Base-by-base conservation (phyloP, 2,329 filamentous ascomycete species). In the Penicillium sp. region DNA sequence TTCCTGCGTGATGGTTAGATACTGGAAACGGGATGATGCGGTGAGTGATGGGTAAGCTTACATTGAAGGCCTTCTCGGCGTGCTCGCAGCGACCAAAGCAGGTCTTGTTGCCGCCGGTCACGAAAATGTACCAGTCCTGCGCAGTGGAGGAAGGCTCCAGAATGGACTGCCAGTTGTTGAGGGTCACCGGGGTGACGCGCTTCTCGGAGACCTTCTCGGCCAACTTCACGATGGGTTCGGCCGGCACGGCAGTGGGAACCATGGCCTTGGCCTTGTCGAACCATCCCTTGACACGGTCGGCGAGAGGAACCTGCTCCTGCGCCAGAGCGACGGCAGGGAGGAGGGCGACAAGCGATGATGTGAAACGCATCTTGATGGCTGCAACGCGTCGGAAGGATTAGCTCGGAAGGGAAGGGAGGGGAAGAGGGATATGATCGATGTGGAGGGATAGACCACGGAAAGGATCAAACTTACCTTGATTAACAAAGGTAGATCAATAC, bases 21-120 rank as follows among this genome's bases (percentile, higher is more conserved):
- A 31, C 31, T 48, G 25, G 45, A 46, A 9, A 36, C 33, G 30
- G n/a, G 40, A 45, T 28, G 42, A 43, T 44, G 33, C 33, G 31
- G 44, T n/a, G 27, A 44, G 16, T 44, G 6, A 18, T 5, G 14
- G 20, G 3, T 36, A 43, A 44, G 62, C 73, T 64, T 67, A 77
- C 75, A 57, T 77, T 76, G 69, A 75, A 79, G 6, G 80, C 80
- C 62, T 76, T 75, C 47, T 84, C 80, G 11, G 79, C 76, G 40
- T 71, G 73, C 27, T 64, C 76, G 68, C 84, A 87, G 55, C 78
- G 70, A 56, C 83, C 83, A 61, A 78, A 84, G 73, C 84, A 87
- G 33, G 81, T 84, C 69, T 79, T 80, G 73, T 87, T 86, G 40
- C 82, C 83, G 53, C 84, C 84, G 5, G 82, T 85, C 40, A 84